phyloP scores from a whole-genome alignment of 208 protist genomes.

The Trypanosoma theileri region DNA sequence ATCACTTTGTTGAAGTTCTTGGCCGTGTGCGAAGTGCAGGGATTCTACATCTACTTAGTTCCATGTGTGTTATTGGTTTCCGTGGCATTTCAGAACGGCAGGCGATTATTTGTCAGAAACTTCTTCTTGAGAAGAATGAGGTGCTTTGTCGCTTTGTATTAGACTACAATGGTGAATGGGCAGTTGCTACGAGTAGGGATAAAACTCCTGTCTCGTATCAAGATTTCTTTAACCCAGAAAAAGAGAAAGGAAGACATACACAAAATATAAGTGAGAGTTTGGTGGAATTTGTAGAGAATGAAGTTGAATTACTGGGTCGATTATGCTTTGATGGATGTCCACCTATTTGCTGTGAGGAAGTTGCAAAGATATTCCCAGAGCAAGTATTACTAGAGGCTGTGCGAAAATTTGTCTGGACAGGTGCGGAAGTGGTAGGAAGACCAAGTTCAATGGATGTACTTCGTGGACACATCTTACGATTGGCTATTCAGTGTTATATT shows the following conservation, averaged over 20 bases:
- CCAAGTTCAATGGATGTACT: constrained; percentile 39
- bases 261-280: constrained; percentile 24
- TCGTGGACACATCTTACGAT: constrained; percentile 54
- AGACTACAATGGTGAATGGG: constrained; percentile 22
- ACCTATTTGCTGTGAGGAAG: constrained; percentile 41
- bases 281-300: constrained; percentile 41
- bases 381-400: constrained; percentile 48
- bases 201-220: constrained; percentile 22
- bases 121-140: constrained; percentile 61
- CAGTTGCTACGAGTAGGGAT: constrained; percentile 9
- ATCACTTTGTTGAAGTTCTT: constrained; percentile 46
- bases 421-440: constrained; percentile 39
- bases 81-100: constrained; percentile 54
- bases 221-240: constrained; percentile 39
- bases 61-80: constrained; percentile 53
- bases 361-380: constrained; percentile 39
- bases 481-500: constrained; percentile 63
- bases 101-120: constrained; percentile 50
- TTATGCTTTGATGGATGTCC: constrained; percentile 73
- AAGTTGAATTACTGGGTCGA: constrained; percentile 54
- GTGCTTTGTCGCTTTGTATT: constrained; percentile 41
- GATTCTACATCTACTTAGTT: constrained; percentile 59
- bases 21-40: constrained; percentile 30
- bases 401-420: constrained; percentile 42
- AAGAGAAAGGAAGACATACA: background rate